Conservation (phyloP, 768 basidiomycete species). For the Suillus lakei region DNA sequence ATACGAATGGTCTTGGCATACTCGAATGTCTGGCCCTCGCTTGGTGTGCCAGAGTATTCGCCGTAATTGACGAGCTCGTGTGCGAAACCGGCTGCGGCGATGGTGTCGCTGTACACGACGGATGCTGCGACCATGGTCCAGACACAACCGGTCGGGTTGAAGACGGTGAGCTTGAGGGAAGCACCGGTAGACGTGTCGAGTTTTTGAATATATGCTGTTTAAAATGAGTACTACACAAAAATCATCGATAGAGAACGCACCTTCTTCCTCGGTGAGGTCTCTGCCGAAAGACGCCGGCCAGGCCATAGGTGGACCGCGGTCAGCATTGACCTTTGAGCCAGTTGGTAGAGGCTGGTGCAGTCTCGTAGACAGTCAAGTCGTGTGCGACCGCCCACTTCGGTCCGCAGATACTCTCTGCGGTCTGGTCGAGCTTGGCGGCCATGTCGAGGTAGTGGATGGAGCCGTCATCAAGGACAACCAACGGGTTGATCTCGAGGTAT, state of each 20-base stretch:
- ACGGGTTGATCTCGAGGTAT: slow-evolving; percentile 99
- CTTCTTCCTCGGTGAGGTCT: slow-evolving; percentile 95
- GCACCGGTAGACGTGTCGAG: slow-evolving; percentile 97
- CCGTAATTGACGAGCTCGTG: slow-evolving; percentile 99
- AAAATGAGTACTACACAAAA: neutral
- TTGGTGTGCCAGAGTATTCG: slow-evolving; percentile 98
- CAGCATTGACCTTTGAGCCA: slow-evolving; percentile 67
- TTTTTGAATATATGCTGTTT: slow-evolving; percentile 92
- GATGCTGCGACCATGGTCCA: slow-evolving; percentile 99
- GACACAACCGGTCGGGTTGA: slow-evolving; percentile 92
- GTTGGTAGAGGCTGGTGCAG: slow-evolving; percentile 43
- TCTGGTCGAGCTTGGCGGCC: slow-evolving; percentile 99
- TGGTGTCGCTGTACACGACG: slow-evolving; percentile 74
- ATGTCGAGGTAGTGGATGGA: slow-evolving; percentile 97
- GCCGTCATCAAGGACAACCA: slow-evolving; percentile 85
- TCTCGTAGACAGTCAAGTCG: slow-evolving; percentile 78
- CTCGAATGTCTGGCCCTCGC: slow-evolving; percentile 98
- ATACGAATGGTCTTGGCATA: slow-evolving; percentile 97
- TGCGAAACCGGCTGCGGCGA: slow-evolving; percentile 92
- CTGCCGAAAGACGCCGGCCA: slow-evolving; percentile 97
- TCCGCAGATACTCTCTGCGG: slow-evolving; percentile 96
- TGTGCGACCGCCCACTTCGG: slow-evolving; percentile 99
- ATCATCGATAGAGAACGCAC: neutral
- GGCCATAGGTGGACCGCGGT: slow-evolving; percentile 97
- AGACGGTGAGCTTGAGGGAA: slow-evolving; percentile 95